These are phyloP conservation scores for Creolimax fragrantissima DNA, from an alignment of 78 protist species.

Conservation along the genomic window DNA sequence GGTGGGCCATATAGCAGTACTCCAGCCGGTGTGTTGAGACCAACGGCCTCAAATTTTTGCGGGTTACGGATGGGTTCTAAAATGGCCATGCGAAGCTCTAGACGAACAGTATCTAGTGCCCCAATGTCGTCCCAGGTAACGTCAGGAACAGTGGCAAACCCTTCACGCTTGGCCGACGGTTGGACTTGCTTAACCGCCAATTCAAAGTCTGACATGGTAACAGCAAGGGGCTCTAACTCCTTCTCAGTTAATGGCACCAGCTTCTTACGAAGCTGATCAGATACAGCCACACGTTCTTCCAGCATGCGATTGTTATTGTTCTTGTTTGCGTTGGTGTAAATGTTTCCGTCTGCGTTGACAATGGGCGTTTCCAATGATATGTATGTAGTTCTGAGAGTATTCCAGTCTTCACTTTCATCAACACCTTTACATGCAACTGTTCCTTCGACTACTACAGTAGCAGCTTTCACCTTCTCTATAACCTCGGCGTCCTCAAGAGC, in stretches of 20 bases:
- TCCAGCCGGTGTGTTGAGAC: conserved; percentile 11
- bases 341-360: background rate
- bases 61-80: conserved; percentile 45
- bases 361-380: background rate
- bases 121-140: conserved; percentile 96
- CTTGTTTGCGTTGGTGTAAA: background rate
- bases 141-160: conserved; percentile 89
- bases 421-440: background rate
- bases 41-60: background rate
- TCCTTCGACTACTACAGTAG: background rate
- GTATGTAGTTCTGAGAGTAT: background rate
- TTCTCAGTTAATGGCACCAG: background rate
- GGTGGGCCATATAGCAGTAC: conserved; percentile 88
- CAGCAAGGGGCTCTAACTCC: conserved; percentile 22
- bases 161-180: conserved; percentile 89
- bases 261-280: background rate
- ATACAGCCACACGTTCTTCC: background rate
- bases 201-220: conserved; percentile 72
- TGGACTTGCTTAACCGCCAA: conserved; percentile 69
- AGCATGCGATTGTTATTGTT: background rate
- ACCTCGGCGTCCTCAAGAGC: background rate
- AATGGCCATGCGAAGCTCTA: conserved; percentile 59
- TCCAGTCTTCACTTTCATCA: background rate
- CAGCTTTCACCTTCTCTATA: background rate
- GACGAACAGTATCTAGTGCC: conserved; percentile 71